Evolutionary conservation across 2,329 filamentous ascomycete species (phyloP), one percentile per base, ranked within the genome.

Genomic region (Cryphonectria parasitica): DNA sequence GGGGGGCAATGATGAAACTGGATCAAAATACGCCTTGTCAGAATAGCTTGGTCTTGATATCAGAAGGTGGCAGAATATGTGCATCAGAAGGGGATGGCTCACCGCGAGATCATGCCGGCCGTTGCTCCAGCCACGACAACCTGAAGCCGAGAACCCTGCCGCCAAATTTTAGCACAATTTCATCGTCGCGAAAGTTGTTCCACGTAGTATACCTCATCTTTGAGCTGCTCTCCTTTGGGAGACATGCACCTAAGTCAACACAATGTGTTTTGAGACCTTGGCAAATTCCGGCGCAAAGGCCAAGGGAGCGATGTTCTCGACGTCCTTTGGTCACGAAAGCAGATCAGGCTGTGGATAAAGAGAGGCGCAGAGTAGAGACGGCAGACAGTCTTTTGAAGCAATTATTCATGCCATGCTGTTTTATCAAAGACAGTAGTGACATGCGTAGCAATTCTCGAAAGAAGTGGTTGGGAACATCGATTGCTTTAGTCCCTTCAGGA

Each of bases 1-100:
- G 92, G 67, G 96, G 96, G 25, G 96, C 94, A 79, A 98, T 91
- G 78, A 96, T 89, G 85, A 99, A 98, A 79, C 93, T 94, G 75
- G 10, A 17, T 17, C 15, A 15, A 2, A 39, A n/a, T 8, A 39
- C 2, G 28, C 3, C 7, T 28, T 56, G 43, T 68, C 36, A 68
- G 66, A 31, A 36, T 8, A 15, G 54, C 28, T 31, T 60, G n/a
- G 25, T 45, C 19, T 31, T 64, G 1, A 64, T 64, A 36, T 34
- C 63, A 28, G 15, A 60, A 22, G 7, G 28, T 36, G 15, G 6
- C 17, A 6, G 17, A 15, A 17, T n/a, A 22, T 19, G 17, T 5
- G n/a, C 31, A n/a, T 43, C 52, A 39, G 19, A 49, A 41, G 52
- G 65, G 66, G 65, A n/a, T n/a, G n/a, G 69, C 79, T 69, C 86